Evolutionary conservation across 352 stramenopile species (phyloP).

Genomic region (Phytophthora sansomeana): DNA sequence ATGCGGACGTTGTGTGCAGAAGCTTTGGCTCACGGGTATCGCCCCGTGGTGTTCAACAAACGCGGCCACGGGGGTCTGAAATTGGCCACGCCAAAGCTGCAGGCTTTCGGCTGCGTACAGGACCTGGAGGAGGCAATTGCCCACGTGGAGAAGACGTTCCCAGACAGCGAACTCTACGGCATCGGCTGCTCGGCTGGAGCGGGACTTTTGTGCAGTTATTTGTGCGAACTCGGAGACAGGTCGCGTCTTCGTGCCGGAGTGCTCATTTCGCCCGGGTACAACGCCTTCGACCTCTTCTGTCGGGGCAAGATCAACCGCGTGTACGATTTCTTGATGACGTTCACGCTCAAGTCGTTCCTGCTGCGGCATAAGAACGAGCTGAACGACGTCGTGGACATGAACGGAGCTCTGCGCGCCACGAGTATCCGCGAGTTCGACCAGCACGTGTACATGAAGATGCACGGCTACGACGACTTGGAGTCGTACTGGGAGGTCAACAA

Average conservation of each 20-base stretch:
- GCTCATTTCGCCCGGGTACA: slow-evolving; percentile 82
- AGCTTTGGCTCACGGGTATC: slow-evolving; percentile 66
- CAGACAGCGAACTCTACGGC: slow-evolving; percentile 60
- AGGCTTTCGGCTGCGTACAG: slow-evolving; percentile 72
- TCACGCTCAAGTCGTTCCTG: slow-evolving; percentile 76
- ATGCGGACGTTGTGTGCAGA: slow-evolving; percentile 75
- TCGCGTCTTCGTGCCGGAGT: slow-evolving; percentile 66
- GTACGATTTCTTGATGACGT: slow-evolving; percentile 87
- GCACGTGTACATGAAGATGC: slow-evolving; percentile 84
- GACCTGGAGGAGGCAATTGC: slow-evolving; percentile 67
- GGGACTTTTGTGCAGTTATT: slow-evolving; percentile 72
- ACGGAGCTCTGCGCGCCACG: slow-evolving; percentile 51
- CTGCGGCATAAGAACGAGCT: slow-evolving; percentile 57
- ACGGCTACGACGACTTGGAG: slow-evolving; percentile 73
- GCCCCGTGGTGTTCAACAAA: slow-evolving; percentile 89
- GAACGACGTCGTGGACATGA: slow-evolving; percentile 53
- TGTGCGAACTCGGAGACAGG: slow-evolving; percentile 63
- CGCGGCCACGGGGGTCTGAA: slow-evolving; percentile 73
- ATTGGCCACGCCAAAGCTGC: slow-evolving; percentile 70
- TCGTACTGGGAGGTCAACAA: slow-evolving; percentile 81
- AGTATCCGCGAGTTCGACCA: slow-evolving; percentile 78
- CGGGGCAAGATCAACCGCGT: slow-evolving; percentile 63
- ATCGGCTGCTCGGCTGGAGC: slow-evolving; percentile 83
- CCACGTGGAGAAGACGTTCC: slow-evolving; percentile 57
- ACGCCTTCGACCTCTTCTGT: slow-evolving; percentile 80